These are phyloP conservation scores for Saprolegnia parasitica DNA, from an alignment of 352 stramenopile genomes.

Conservation along the genomic window DNA sequence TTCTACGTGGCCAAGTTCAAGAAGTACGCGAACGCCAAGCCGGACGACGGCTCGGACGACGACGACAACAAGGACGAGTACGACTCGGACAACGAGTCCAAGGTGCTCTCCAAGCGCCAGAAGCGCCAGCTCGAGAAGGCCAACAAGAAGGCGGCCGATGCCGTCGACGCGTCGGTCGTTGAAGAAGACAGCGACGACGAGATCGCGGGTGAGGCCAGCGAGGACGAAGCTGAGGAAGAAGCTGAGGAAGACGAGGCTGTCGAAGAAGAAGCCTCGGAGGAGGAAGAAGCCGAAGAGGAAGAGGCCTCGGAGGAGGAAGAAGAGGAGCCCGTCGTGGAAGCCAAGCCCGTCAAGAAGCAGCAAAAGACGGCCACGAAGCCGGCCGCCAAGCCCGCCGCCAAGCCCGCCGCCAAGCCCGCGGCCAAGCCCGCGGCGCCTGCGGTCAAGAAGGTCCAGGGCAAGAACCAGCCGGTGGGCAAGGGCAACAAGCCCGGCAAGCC, in stretches of 20 bases:
- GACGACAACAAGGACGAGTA: slow-evolving; percentile 68
- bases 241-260: slow-evolving; percentile 35
- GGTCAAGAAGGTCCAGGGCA: slow-evolving; percentile 15
- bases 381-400: slow-evolving; percentile 1
- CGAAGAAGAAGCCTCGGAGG: slow-evolving; percentile 51
- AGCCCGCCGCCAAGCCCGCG: not conserved
- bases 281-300: slow-evolving; percentile 35
- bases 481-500: slow-evolving; percentile 8
- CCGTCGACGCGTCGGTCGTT: slow-evolving; percentile 59
- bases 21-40: slow-evolving; percentile 94
- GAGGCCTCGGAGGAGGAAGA: slow-evolving; percentile 23
- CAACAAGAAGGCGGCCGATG: slow-evolving; percentile 60
- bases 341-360: slow-evolving; percentile 5
- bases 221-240: slow-evolving; percentile 29
- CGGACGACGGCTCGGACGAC: slow-evolving; percentile 47
- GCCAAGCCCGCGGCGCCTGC: not conserved
- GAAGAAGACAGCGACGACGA: slow-evolving; percentile 43
- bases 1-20: slow-evolving; percentile 99
- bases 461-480: slow-evolving; percentile 6
- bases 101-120: slow-evolving; percentile 69
- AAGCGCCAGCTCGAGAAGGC: slow-evolving; percentile 74
- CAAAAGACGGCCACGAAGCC: not conserved
- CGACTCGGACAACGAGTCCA: slow-evolving; percentile 37
- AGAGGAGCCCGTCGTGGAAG: not conserved
- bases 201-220: slow-evolving; percentile 1